A percentile compares a stretch with the other conserved stretches of the same genome.
These are phyloP conservation scores for Pilaira anomala DNA, from an alignment of 192 early-diverging fungal species.

Conservation along the genomic window DNA sequence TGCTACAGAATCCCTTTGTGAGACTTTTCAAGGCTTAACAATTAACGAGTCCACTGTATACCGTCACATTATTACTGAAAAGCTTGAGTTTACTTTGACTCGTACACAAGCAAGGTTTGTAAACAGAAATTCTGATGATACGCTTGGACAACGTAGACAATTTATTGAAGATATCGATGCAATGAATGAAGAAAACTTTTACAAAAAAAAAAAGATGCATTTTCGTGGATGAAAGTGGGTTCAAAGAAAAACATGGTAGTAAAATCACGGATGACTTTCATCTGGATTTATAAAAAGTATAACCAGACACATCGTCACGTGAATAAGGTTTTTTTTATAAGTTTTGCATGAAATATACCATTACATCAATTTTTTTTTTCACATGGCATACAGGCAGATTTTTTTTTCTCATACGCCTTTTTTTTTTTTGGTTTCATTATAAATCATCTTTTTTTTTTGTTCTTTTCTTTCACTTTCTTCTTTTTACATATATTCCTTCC, in stretches of 20 bases:
- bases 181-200: not conserved
- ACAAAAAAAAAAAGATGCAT: not conserved
- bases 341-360: no score
- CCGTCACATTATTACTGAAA: not conserved
- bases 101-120: constrained; percentile 1
- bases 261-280: no score
- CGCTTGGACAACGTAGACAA: not conserved
- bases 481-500: no score
- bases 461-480: no score
- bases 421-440: no score
- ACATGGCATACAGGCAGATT: no score
- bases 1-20: constrained; percentile 2
- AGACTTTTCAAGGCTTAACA: not conserved
- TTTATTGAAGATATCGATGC: not conserved
- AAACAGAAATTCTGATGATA: constrained; percentile 4
- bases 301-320: no score
- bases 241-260: constrained; percentile 4
- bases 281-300: no score
- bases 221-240: constrained; percentile 1
- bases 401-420: no score
- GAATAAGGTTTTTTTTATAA: no score
- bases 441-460: no score
- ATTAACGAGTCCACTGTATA: constrained; percentile 4
- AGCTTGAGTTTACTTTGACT: not conserved
- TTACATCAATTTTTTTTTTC: no score